A percentile compares a stretch with the other conserved stretches of the same genome.
These are phyloP conservation scores for Ormosia emarginata DNA, from an alignment of 306 rosid genomes.

Conservation along the genomic window DNA sequence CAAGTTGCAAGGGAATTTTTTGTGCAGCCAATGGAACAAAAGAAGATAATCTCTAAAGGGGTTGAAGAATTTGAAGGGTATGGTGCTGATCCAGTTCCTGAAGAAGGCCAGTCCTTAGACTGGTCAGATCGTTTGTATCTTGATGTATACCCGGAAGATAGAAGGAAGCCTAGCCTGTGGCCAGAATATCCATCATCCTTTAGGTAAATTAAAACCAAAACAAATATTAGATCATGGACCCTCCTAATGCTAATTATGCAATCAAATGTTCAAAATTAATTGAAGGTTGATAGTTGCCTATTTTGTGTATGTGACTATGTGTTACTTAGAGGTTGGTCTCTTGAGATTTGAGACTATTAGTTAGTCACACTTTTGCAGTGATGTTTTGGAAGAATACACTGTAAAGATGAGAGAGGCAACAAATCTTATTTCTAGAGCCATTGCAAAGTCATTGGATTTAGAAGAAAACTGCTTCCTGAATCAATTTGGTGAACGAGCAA, in stretches of 20 bases:
- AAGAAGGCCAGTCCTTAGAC: slow-evolving; percentile 32
- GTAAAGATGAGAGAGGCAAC: slow-evolving; percentile 15
- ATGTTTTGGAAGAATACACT: slow-evolving; percentile 31
- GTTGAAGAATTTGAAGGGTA: slow-evolving; percentile 34
- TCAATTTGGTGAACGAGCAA: slow-evolving; percentile 36
- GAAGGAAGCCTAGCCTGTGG: slow-evolving; percentile 25
- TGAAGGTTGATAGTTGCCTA: background rate
- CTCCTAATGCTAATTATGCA: background rate
- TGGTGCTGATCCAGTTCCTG: slow-evolving; percentile 39
- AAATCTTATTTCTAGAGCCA: slow-evolving; percentile 27
- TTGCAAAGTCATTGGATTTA: slow-evolving; percentile 36
- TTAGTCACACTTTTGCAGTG: slow-evolving; percentile 6
- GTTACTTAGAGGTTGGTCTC: background rate
- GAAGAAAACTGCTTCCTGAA: slow-evolving; percentile 38
- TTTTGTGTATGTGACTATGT: background rate
- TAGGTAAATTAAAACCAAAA: slow-evolving; percentile 22
- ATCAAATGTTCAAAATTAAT: background rate
- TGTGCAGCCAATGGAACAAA: slow-evolving; percentile 33
- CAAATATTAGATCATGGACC: background rate
- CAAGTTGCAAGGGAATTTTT: slow-evolving; percentile 34
- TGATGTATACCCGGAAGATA: slow-evolving; percentile 24
- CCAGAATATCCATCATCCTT: slow-evolving; percentile 32
- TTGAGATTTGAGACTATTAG: background rate
- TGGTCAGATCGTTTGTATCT: slow-evolving; percentile 44
- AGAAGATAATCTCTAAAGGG: slow-evolving; percentile 20